Evolutionary conservation across 140 eudicot species (phyloP).

Genomic region (Oenanthe javanica): DNA sequence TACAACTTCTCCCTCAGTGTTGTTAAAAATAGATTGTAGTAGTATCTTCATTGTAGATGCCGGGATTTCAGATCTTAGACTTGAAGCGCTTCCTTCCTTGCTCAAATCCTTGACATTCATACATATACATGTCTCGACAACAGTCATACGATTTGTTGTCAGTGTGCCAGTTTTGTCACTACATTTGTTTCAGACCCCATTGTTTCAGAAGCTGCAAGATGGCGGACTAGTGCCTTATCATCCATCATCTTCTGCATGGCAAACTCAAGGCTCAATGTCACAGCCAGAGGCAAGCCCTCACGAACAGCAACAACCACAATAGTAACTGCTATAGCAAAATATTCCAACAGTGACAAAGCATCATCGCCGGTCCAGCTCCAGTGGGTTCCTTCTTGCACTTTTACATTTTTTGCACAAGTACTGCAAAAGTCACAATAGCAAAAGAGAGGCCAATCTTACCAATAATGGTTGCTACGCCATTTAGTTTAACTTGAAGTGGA

Average conservation of each 20-base stretch:
- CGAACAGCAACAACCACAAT: conserved; percentile 97
- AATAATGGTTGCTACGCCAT: too few relatives aligned
- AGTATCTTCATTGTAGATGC: conserved; percentile 33
- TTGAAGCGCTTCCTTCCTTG: conserved; percentile 22
- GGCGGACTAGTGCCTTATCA: conserved; percentile 86
- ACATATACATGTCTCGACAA: conserved; percentile 81
- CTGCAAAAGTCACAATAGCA: conserved; percentile 82
- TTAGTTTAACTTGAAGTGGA: conserved; percentile 88
- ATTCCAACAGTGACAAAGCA: conserved; percentile 64
- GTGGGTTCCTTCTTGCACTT: conserved; percentile 43
- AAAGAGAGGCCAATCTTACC: conserved; percentile 87
- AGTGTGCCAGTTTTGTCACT: conserved; percentile 98
- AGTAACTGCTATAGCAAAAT: conserved; percentile 88
- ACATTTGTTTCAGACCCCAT: conserved; percentile 97
- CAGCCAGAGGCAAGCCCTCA: conserved; percentile 91
- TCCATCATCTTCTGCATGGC: conserved; percentile 99
- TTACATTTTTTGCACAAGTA: conserved; percentile 62
- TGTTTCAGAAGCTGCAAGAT: conserved; percentile 97
- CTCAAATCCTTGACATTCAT: conserved; percentile 51
- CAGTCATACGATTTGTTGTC: conserved; percentile 93
- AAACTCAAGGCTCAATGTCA: conserved; percentile 81
- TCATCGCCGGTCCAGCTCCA: conserved; percentile 81
- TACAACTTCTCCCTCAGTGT: conserved; percentile 92
- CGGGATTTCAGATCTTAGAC: conserved; percentile 34
- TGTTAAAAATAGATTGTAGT: conserved; percentile 67